Evolutionary conservation across 768 basidiomycete species (phyloP), one percentile per base, ranked within the genome.

Genomic region (Amanita fuliginea): DNA sequence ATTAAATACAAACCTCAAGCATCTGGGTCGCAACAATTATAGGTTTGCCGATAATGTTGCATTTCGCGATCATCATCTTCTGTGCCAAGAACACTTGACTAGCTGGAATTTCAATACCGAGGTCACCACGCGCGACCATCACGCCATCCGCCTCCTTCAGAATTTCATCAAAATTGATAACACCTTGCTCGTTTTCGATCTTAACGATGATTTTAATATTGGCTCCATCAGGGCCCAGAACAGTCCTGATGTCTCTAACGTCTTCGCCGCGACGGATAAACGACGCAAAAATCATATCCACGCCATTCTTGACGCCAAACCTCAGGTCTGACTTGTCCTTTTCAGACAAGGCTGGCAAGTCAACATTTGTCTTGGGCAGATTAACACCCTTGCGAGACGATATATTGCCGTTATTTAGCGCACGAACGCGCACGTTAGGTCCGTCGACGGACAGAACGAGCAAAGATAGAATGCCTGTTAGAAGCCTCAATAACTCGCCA

Each of bases 31-130:
- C 96, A 54, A 96, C 94, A 63, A 99, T 98, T 61, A 90, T 88
- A 36, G 96, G 94, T 74, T 99, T 99, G 59, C 96, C 96, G 48
- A 79, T 83, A 61, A 95, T 87, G 75, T 96, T 97, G 73, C 93
- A 96, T 73, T 98, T 98, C 52, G 95, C 81, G 59, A 98, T 99
- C 94, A 99, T 99, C 95, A 98, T 98, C 75, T 99, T 99, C 67
- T 99, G 96, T 6, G 96, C 96, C 60, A 98, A 74, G 78, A 99
- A 99, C 40, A 99, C 96, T 63, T 98, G 96, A 60, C 86, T 88
- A 39, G 96, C 92, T n/a, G 96, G 96, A 59, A 99, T 99, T 70
- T 99, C 96, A 60, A 99, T 99, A 66, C 96, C 96, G 45, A 99
- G 77, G 65, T 99, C 96, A 67, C 96, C 96, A 70, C 96, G 91